A percentile compares a stretch with the other conserved stretches of the same genome.
Conservation (phyloP, 2,329 filamentous ascomycete genomes). For the Colletotrichum truncatum region DNA sequence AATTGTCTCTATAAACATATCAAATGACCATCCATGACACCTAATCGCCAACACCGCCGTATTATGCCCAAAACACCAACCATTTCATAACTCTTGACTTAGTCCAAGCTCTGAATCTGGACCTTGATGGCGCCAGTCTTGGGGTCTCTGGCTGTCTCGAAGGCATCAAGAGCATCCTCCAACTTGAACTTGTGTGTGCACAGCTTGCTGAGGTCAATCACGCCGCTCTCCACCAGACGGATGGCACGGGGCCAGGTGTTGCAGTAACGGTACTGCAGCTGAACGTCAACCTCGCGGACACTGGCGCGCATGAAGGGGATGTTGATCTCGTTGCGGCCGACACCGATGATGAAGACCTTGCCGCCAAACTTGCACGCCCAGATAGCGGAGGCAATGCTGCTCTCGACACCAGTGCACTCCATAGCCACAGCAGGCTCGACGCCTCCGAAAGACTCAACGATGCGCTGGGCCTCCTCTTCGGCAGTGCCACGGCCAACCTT, state of each 20-base stretch:
- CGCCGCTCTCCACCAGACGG: conserved; percentile 82
- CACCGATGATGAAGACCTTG: conserved; percentile 96
- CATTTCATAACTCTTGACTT: conserved; percentile 28
- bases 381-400: conserved; percentile 84
- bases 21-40: conserved; percentile 27
- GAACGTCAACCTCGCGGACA: conserved; percentile 90
- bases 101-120: conserved; percentile 81
- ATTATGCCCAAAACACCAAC: conserved; percentile 29
- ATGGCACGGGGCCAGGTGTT: conserved; percentile 98
- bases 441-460: conserved; percentile 74
- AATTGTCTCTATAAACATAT: conserved; percentile 18
- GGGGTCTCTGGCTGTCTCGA: conserved; percentile 86
- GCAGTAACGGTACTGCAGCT: conserved; percentile 96
- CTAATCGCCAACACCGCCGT: conserved; percentile 23
- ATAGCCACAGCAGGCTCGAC: conserved; percentile 84
- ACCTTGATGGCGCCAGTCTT: conserved; percentile 98
- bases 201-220: conserved; percentile 82
- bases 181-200: conserved; percentile 89
- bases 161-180: conserved; percentile 89
- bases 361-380: conserved; percentile 94
- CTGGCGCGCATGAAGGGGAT: conserved; percentile 95
- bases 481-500: conserved; percentile 73
- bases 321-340: conserved; percentile 94
- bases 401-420: conserved; percentile 96
- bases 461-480: conserved; percentile 78